phyloP scores from a whole-genome alignment of 2,329 filamentous ascomycete genomes.

The Tetracladium maxilliforme region DNA sequence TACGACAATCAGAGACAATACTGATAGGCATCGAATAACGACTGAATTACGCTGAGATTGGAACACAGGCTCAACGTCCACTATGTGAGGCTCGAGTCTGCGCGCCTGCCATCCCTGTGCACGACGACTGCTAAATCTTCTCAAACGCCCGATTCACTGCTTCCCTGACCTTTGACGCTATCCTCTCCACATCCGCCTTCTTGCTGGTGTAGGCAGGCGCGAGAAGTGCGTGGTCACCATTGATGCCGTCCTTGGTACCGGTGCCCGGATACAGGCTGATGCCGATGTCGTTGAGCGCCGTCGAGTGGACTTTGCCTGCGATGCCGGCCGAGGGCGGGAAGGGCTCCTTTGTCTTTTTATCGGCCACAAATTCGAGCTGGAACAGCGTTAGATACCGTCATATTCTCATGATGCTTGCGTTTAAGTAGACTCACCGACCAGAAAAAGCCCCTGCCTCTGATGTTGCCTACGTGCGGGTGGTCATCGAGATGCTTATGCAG shows the following conservation, averaged over 20 bases:
- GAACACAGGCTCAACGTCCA: no score
- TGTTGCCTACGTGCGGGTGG: conserved; percentile 39
- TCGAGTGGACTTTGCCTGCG: conserved; percentile 32
- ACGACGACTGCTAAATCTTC: no score
- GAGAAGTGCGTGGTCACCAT: conserved; percentile 46
- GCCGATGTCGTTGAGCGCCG: conserved; percentile 26
- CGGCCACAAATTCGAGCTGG: conserved; percentile 37
- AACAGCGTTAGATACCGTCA: conserved; percentile 6
- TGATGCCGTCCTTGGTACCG: conserved; percentile 36
- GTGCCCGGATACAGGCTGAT: conserved; percentile 36
- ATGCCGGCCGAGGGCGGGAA: conserved; percentile 27
- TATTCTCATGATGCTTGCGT: not conserved
- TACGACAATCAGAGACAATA: no score
- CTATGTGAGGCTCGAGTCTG: no score
- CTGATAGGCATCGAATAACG: no score
- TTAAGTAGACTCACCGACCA: conserved; percentile 29
- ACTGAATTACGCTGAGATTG: no score
- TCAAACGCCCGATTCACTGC: no score
- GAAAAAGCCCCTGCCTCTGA: conserved; percentile 46
- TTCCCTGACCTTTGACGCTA: no score
- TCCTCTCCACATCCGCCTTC: conserved; percentile 32
- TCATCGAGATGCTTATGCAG: conserved; percentile 25
- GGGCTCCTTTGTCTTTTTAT: conserved; percentile 31
- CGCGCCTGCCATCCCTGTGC: no score
- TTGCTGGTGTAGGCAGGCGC: conserved; percentile 45